Evolutionary conservation across 116 monocot species (phyloP).

Genomic region (Cymodocea nodosa): DNA sequence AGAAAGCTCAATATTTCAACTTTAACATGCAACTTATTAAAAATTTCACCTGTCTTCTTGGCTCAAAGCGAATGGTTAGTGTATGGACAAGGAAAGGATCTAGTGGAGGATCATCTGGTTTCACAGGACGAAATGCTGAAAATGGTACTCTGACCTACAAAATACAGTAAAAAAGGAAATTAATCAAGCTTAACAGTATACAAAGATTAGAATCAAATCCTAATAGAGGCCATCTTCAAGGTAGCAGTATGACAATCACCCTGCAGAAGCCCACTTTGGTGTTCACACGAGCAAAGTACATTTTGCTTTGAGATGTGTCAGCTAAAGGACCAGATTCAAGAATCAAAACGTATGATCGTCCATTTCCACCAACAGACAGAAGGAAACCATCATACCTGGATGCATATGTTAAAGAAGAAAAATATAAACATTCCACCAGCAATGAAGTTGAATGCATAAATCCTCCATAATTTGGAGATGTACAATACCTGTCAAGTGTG

Average conservation of each 20-base stretch:
- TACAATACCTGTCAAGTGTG: no score
- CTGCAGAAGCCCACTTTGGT: conserved; percentile 94
- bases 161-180: neutral
- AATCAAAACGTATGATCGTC: conserved; percentile 87
- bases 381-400: conserved; percentile 82
- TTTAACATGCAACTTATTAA: no score
- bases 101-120: conserved; percentile 88
- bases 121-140: conserved; percentile 91
- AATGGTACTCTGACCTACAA: conserved; percentile 89
- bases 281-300: conserved; percentile 89
- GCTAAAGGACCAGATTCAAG: conserved; percentile 87
- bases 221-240: neutral
- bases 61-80: conserved; percentile 90
- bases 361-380: conserved; percentile 95
- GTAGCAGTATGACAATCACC: conserved; percentile 31
- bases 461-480: no score
- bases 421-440: conserved; percentile 14
- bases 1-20: neutral
- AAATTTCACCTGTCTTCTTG: conserved; percentile 66
- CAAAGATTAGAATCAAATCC: neutral
- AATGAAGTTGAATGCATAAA: no score
- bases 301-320: conserved; percentile 81
- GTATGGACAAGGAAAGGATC: conserved; percentile 97
- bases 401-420: neutral
- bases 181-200: neutral